phyloP scores from a whole-genome alignment of 2,329 filamentous ascomycete species.

The Teratosphaeriaceae sp. region DNA sequence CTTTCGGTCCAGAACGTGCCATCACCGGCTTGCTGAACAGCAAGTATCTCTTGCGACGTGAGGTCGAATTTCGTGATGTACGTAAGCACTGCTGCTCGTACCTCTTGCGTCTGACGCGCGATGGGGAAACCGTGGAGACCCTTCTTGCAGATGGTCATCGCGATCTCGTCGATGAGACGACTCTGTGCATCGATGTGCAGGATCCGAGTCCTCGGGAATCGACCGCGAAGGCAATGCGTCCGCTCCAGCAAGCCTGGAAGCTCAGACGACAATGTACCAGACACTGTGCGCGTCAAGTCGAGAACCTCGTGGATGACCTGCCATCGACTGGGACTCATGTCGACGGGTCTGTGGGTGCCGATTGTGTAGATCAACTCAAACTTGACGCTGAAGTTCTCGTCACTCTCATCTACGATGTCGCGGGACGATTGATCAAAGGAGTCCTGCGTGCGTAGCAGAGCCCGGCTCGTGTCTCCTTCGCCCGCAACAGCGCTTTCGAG shows the following conservation, averaged over 20 bases:
- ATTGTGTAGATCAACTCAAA: constrained; percentile 42
- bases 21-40: constrained; percentile 8
- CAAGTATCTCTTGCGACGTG: constrained; percentile 1
- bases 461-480: constrained; percentile 33
- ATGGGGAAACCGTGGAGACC: constrained; percentile 17
- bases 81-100: constrained; percentile 10
- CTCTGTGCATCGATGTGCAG: constrained; percentile 37
- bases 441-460: constrained; percentile 46
- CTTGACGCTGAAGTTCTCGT: constrained; percentile 36
- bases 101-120: constrained; percentile 5
- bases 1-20: constrained; percentile 12
- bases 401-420: constrained; percentile 59
- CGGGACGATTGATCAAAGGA: constrained; percentile 46
- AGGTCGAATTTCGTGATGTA: constrained; percentile 16
- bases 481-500: constrained; percentile 50
- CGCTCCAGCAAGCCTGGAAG: constrained; percentile 15
- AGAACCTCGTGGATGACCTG: constrained; percentile 31
- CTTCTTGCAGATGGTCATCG: constrained; percentile 28
- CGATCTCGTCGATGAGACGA: constrained; percentile 23
- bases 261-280: constrained; percentile 4
- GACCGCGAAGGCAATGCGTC: constrained; percentile 4
- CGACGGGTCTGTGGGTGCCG: constrained; percentile 33
- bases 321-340: constrained; percentile 37
- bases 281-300: constrained; percentile 20
- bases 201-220: constrained; percentile 53